Base-by-base conservation (phyloP, 2,329 filamentous ascomycete species). In the Thielaviopsis cerberus region DNA sequence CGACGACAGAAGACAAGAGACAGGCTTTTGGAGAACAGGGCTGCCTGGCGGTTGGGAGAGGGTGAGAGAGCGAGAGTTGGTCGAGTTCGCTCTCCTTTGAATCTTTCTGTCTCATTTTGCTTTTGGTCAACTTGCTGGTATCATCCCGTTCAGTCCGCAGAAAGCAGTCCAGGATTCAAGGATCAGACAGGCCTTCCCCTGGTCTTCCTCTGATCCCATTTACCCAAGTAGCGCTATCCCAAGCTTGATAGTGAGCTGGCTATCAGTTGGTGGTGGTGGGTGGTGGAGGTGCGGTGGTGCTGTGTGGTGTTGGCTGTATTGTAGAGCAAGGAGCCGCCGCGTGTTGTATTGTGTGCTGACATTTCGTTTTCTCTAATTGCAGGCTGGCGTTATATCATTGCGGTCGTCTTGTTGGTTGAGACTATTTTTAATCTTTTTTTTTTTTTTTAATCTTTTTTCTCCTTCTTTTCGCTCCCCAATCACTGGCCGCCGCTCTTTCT, bases 391-490 rank as follows among this genome's bases (percentile, higher is more conserved):
- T 2, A 15, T 26, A n/a, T n/a, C n/a, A n/a, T n/a, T n/a, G n/a
- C n/a, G n/a, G n/a, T 55, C 50, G 27, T 17, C 22, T 54, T 17
- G 23, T 20, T 60, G 23, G 48, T 27, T n/a, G n/a, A n/a, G n/a
- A n/a, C 24, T 52, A 24, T 27, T 51, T 30, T 50, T 54, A 41
- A 5, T 41, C 51, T 57, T 54, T 41, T 37, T 37, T 55, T 24
- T 54, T 57, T 54, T 41, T 37, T 37, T 55, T 24, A 55, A 15
- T 13, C 20, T 54, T 52, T 23, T n/a, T 50, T 54, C 41, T 56
- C 11, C 37, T 54, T 51, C 37, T 23, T 51, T 55, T 34, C 20
- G n/a, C n/a, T n/a, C n/a, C n/a, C n/a, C n/a, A n/a, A n/a, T n/a
- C n/a, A n/a, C n/a, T n/a, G n/a, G n/a, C n/a, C n/a, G n/a, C n/a